Conservation (phyloP, 495 filamentous ascomycete genomes). For the Hyaloscypha variabilis region DNA sequence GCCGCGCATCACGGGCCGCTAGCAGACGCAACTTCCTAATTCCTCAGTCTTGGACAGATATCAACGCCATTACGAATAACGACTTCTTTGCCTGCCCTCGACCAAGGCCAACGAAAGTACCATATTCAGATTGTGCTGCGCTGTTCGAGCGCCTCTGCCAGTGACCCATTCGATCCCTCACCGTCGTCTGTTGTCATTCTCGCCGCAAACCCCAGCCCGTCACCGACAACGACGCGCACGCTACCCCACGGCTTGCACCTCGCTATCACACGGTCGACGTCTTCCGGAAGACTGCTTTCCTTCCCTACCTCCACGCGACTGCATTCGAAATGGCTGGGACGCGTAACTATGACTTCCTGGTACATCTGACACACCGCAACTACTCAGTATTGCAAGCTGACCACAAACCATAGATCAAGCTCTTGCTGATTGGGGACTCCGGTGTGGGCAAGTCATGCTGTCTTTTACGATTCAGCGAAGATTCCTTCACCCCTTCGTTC, state of each 20-base stretch:
- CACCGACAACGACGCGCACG: conserved; percentile 5
- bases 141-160: background rate
- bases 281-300: background rate
- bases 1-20: conserved; percentile 10
- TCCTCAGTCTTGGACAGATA: conserved; percentile 6
- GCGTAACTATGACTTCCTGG: conserved; percentile 98
- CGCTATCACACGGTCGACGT: background rate
- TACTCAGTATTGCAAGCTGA: conserved; percentile 5
- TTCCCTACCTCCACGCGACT: conserved; percentile 15
- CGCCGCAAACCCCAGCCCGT: conserved; percentile 9
- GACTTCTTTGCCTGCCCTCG: background rate
- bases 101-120: background rate
- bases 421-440: conserved; percentile 96
- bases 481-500: conserved; percentile 98
- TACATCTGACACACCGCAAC: conserved; percentile 40
- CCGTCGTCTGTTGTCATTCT: background rate
- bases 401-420: conserved; percentile 78
- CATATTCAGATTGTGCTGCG: background rate
- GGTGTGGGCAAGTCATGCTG: conserved; percentile 99
- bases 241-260: conserved; percentile 12
- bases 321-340: conserved; percentile 79
- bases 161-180: background rate
- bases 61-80: background rate
- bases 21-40: background rate
- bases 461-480: conserved; percentile 96